Percentiles rank a stretch among this genome's conserved stretches.
Conservation (phyloP, 129 eudicot genomes). For the Oenanthe sinensis region DNA sequence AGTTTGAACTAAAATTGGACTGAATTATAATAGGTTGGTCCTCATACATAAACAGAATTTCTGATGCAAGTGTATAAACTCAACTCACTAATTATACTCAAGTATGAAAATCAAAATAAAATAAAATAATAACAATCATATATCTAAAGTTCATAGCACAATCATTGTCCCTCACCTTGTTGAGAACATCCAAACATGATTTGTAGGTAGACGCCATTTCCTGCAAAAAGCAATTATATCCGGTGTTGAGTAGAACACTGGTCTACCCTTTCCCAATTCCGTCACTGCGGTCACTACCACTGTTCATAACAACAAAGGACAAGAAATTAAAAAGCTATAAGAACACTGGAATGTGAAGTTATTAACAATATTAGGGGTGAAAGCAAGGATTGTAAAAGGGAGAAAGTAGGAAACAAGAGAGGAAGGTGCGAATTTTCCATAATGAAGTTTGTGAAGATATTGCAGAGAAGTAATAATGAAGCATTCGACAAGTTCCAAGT, state of each 20-base stretch:
- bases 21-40: background rate
- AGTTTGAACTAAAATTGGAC: background rate
- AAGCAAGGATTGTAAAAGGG: background rate
- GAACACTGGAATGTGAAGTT: background rate
- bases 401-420: background rate
- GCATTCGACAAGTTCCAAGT: background rate
- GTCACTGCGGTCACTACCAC: slow-evolving; percentile 96
- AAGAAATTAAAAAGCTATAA: slow-evolving; percentile 12
- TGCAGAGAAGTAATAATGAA: background rate
- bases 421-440: background rate
- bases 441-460: background rate
- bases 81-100: background rate
- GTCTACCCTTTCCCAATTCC: slow-evolving; percentile 84
- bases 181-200: slow-evolving; percentile 93
- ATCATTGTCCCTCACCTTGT: slow-evolving; percentile 54
- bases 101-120: background rate
- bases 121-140: background rate
- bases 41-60: background rate
- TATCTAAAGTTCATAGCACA: background rate
- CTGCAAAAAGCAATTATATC: slow-evolving; percentile 88
- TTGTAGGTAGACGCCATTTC: slow-evolving; percentile 95
- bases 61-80: background rate
- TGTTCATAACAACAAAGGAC: slow-evolving; percentile 26
- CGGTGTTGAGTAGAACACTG: slow-evolving; percentile 92
- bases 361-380: background rate